phyloP scores from a whole-genome alignment of 2,329 filamentous ascomycete species.

The Paracoccidioides lutzii region DNA sequence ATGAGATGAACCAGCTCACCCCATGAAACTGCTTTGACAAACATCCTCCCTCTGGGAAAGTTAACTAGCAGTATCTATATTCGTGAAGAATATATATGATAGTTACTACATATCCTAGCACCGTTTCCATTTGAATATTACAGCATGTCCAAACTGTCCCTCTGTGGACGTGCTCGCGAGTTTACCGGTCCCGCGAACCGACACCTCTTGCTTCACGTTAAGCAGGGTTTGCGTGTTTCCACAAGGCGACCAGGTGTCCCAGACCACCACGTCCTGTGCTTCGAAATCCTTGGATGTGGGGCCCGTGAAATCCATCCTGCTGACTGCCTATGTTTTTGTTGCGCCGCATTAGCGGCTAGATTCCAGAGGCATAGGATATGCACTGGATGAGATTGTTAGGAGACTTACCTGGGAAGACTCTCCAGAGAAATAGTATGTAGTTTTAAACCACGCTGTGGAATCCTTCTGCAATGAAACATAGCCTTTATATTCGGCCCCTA shows the following conservation, averaged over 20 bases:
- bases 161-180: slow-evolving; percentile 2
- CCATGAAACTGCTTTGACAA: no score
- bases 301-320: background rate
- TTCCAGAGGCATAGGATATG: no score
- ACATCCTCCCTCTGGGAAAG: no score
- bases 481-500: slow-evolving; percentile 7
- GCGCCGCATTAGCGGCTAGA: background rate
- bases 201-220: slow-evolving; percentile 2
- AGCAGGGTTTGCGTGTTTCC: background rate
- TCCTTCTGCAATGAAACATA: slow-evolving; percentile 4
- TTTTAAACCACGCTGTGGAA: slow-evolving; percentile 3
- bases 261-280: background rate
- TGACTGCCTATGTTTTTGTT: background rate
- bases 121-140: slow-evolving; percentile 2
- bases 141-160: background rate
- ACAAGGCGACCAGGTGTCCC: slow-evolving; percentile 4
- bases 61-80: background rate
- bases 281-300: background rate
- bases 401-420: slow-evolving; percentile 7
- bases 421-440: slow-evolving; percentile 10
- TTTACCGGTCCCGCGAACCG: background rate
- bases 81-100: no score
- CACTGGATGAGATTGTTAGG: background rate
- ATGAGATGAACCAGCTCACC: no score
- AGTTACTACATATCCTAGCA: background rate